Evolutionary conservation across 805 yeast species (phyloP).

Genomic region (Wickerhamomyces pijperi): DNA sequence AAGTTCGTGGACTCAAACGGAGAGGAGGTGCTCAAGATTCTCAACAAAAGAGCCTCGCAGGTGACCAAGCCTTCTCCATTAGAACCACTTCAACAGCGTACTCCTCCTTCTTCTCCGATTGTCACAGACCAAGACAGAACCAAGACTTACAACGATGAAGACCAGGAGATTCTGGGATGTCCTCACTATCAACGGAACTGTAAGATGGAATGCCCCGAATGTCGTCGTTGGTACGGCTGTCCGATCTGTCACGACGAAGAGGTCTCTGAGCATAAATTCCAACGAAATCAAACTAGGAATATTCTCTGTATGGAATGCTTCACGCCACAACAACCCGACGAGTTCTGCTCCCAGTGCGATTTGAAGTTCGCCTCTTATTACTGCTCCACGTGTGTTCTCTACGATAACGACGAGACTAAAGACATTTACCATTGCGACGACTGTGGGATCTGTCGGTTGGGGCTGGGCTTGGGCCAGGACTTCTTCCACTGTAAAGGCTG

Average conservation of each 20-base stretch:
- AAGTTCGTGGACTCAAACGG: constrained; percentile 21
- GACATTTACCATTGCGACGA: constrained; percentile 86
- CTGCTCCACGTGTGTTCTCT: constrained; percentile 68
- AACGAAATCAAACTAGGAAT: constrained; percentile 48
- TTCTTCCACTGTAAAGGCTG: constrained; percentile 87
- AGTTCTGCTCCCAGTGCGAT: constrained; percentile 60
- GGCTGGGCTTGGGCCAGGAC: constrained; percentile 79
- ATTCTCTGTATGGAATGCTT: constrained; percentile 76
- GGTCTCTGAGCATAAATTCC: constrained; percentile 41
- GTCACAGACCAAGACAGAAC: constrained; percentile 20
- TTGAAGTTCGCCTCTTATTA: constrained; percentile 62
- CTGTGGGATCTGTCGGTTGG: constrained; percentile 88
- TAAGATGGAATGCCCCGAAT: constrained; percentile 69
- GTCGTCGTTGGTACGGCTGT: constrained; percentile 70
- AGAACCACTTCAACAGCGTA: constrained; percentile 5
- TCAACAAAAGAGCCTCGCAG: constrained; percentile 5
- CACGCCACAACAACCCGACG: constrained; percentile 63
- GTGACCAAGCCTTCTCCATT: too few species aligned
- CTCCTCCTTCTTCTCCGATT: too few species aligned
- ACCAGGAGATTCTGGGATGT: constrained; percentile 54
- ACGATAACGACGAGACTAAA: constrained; percentile 70
- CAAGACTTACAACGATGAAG: constrained; percentile 36
- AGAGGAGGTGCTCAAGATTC: constrained; percentile 16
- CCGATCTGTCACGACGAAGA: constrained; percentile 76
- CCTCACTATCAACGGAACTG: constrained; percentile 75